Evolutionary conservation across 1,284 basidiomycete species (phyloP), one percentile per base, ranked within the genome.

Genomic region (Heterobasidion occidentale): DNA sequence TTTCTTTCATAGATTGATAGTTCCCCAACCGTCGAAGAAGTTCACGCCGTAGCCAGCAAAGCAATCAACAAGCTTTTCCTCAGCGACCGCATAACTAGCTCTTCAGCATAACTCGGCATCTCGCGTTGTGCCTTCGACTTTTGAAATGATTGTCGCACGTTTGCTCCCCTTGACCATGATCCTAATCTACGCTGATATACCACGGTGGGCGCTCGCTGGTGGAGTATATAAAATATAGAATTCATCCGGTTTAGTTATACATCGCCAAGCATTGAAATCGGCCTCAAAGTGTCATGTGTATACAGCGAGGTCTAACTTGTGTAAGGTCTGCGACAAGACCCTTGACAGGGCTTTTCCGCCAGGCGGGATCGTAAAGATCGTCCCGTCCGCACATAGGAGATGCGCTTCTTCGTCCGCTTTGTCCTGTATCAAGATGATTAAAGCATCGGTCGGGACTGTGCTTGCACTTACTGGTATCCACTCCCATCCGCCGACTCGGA

Each of bases 401-500:
- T 86, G 84, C 1, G 88, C 84, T 8, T 69, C 67, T 17, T 77
- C 71, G 58, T 91, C 84, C 14, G 64, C 62, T 8, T 74, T 68
- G 58, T 84, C 77, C 84, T 90, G 62, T 27, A 60, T 55, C 54
- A 48, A 38, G 59, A 14, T 53, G 50, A 46, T 44, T 44, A 46
- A 52, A 50, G 35, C 17, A 54, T 57, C 45, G 36, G 19, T n/a
- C 19, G n/a, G 33, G 8, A n/a, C 15, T 34, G 27, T 9, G 33
- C 15, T 12, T 19, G 11, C 17, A 77, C 86, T 64, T 65, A 88
- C 89, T 20, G 92, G 92, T 47, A 74, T 74, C 94, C 94, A 98
- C 59, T 86, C 81, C 84, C 93, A 96, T 5, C 85, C 86, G 6
- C 78, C 78, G 60, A 86, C 90, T 20, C 94, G 78, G 56, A 88